Base-by-base conservation (phyloP, 768 basidiomycete genomes). In the Bullera alba region DNA sequence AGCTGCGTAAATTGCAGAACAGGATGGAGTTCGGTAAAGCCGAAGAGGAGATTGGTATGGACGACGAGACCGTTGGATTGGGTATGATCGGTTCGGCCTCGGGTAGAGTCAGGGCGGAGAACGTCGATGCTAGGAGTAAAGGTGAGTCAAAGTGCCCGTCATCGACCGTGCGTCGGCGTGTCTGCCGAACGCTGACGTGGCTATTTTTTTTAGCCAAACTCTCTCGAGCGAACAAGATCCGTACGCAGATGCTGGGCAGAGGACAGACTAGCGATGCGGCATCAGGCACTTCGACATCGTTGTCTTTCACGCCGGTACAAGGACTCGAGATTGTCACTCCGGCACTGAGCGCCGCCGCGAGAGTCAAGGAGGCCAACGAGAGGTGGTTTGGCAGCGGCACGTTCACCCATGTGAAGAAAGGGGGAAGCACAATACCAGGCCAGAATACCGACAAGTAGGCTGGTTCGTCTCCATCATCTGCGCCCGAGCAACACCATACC, bases 271-370 rank as follows among this genome's bases (percentile, higher is more conserved):
- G 75, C 27, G 72, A 80, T 10, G 77, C 80, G 42, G 76, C 78
- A 16, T 87, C 87, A 0, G 93, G 93, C 23, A 90, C 85, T 6
- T 84, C 88, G 4, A 96, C 92, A 0, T 91, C 88, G 16, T 75
- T 97, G 50, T 86, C 85, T 5, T 92, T 97, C 52, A 97, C 93
- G 4, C 93, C 93, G 14, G 87, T 91, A 4, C 93, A 97, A 82
- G 93, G 87, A 82, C 86, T 99, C 73, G 92, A 99, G 73, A 78
- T 99, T 53, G 91, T 90, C 47, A 97, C 97, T 67, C 85, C 87
- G 22, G 60, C 57, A 4, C 52, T 74, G 32, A 79, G 86, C n/a
- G 81, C 84, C 4, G 82, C 72, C 38, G 60, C 83, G 45, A 80
- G 85, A 27, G 88, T 95, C 50, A 89, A 90, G 71, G 91, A 89